These are phyloP conservation scores for Rhamnella rubrinervis DNA, from an alignment of 331 rosid species.

Conservation along the genomic window DNA sequence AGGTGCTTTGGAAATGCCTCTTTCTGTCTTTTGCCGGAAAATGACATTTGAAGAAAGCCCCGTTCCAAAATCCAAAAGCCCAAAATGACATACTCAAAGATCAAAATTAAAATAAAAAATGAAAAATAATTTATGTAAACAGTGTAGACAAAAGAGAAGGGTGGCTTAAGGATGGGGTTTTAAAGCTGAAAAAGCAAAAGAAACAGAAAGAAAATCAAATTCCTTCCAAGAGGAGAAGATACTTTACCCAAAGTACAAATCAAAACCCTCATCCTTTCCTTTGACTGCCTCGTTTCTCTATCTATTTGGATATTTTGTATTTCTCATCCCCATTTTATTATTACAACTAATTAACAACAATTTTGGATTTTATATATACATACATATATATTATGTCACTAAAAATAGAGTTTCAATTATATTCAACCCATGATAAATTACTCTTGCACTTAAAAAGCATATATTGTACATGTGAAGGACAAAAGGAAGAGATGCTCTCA, in stretches of 20 bases:
- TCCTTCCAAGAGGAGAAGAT: constrained; percentile 34
- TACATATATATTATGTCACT: neutral
- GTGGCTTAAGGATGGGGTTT: constrained; percentile 27
- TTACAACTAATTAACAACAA: neutral
- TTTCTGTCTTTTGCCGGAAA: constrained; percentile 34
- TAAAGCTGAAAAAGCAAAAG: constrained; percentile 54
- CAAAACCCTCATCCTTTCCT: constrained; percentile 53
- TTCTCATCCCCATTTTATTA: constrained; percentile 1
- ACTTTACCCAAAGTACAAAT: constrained; percentile 50
- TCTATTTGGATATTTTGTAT: neutral
- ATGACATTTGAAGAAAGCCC: constrained; percentile 30
- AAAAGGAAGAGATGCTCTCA: too few relatives aligned
- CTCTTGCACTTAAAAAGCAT: too few relatives aligned
- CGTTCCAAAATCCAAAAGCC: neutral
- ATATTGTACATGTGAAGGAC: too few relatives aligned
- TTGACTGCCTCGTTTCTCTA: constrained; percentile 53
- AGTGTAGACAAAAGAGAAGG: constrained; percentile 15
- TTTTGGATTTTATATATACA: neutral
- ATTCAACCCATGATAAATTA: neutral
- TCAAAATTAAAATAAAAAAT: too few relatives aligned
- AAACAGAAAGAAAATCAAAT: constrained; percentile 35
- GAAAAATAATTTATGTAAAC: too few relatives aligned
- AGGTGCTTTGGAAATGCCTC: constrained; percentile 30
- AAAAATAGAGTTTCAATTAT: neutral
- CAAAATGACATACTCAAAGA: neutral